Base-by-base conservation (phyloP, 2,329 filamentous ascomycete genomes). In the Stachybotrys chartarum region DNA sequence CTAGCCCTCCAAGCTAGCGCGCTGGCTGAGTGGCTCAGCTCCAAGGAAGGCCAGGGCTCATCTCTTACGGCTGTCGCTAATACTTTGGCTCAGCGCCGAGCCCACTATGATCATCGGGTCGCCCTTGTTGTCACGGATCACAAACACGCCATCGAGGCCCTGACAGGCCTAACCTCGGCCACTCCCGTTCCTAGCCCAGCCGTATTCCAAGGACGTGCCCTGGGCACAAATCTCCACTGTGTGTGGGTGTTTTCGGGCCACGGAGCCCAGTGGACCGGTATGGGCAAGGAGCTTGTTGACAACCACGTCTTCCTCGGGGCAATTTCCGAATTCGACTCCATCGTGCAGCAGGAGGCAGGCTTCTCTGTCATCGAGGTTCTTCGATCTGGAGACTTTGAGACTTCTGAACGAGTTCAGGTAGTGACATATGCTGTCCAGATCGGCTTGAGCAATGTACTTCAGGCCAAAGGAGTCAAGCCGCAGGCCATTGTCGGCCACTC, bases 401-500 rank as follows among this genome's bases (percentile, higher is more conserved):
- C 51, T 14, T 54, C 56, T 11, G 56, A 54, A 7, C 39, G 42
- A 5, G 54, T 54, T 12, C 56, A 58, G 48, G 49, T 58, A 12
- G 16, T 54, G 16, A 58, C 56, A 7, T 58, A 52, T 35, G 45
- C 48, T 32, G 54, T 58, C 39, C 56, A 58, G 17, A 50, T 56
- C 35, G 56, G 49, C 8, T 35, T 51, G 3, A 55, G 42, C 18
- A 31, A 46, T 12, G 45, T 58, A 7, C 49, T 58, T 8, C 39
- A 50, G 12, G 11, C 16, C 24, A 14, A 54, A 4, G 54, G 54
- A 7, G 16, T 54, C 11, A 18, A 17, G 30, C 56, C 56, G 7
- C n/a, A 47, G 12, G 57, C 57, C 14, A 47, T 58, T 12, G 45
- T 58, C 24, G 57, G 57, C 7, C 57, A 58, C 51, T 57, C 55